Percentiles rank a stretch among this genome's conserved stretches.
phyloP scores from a whole-genome alignment of 306 rosid genomes.

The Corylus heterophylla region DNA sequence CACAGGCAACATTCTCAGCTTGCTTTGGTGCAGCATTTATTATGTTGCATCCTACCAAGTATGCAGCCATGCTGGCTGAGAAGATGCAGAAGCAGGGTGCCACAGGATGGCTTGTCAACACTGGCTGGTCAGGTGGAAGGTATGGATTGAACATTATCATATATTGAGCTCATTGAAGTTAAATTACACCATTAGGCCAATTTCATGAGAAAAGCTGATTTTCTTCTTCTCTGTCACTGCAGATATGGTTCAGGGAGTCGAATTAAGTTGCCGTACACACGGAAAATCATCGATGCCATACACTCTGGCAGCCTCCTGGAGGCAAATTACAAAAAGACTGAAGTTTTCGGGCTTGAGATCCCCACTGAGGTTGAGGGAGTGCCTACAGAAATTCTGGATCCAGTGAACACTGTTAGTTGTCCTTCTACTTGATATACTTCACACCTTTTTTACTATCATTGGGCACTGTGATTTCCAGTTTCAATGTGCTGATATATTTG shows the following conservation, averaged over 20 bases:
- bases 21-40: constrained; percentile 97
- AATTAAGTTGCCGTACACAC: constrained; percentile 69
- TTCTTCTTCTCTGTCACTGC: constrained; percentile 4
- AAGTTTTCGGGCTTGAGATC: constrained; percentile 75
- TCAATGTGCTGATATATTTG: neutral
- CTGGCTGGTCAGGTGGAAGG: constrained; percentile 97
- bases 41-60: constrained; percentile 86
- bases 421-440: neutral
- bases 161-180: neutral
- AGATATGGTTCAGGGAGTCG: constrained; percentile 82
- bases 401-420: constrained; percentile 69
- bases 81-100: constrained; percentile 95
- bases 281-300: constrained; percentile 85
- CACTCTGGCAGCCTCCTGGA: constrained; percentile 71
- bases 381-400: constrained; percentile 77
- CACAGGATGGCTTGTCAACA: constrained; percentile 92
- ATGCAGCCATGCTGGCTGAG: constrained; percentile 92
- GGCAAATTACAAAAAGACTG: constrained; percentile 56
- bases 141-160: constrained; percentile 15
- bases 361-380: constrained; percentile 74
- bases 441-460: neutral
- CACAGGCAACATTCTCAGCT: constrained; percentile 89
- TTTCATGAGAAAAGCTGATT: neutral
- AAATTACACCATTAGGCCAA: neutral
- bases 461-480: neutral